phyloP scores from a whole-genome alignment of 1,284 basidiomycete genomes.

The Cryptococcus sp. region DNA sequence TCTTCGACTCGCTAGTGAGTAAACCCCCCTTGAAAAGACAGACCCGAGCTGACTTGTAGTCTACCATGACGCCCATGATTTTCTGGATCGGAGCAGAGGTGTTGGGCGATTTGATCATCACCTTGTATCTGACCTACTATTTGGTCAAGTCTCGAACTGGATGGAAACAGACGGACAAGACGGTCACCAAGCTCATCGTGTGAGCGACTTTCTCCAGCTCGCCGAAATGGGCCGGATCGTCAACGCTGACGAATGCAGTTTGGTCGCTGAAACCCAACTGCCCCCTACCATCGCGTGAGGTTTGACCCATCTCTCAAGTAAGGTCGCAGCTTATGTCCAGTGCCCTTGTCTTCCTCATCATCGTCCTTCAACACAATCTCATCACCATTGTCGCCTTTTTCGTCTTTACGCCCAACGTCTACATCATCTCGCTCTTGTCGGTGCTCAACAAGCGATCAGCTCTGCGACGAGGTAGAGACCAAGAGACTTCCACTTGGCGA shows the following conservation, averaged over 20 bases:
- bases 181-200: slow-evolving; percentile 4
- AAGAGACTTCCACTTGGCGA: background rate
- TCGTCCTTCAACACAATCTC: background rate
- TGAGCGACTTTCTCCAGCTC: background rate
- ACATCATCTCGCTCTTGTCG: background rate
- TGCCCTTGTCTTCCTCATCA: slow-evolving; percentile 1
- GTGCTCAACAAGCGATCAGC: slow-evolving; percentile 5
- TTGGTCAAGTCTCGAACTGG: slow-evolving; percentile 5
- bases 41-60: background rate
- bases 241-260: slow-evolving; percentile 1
- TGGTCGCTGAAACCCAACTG: slow-evolving; percentile 7
- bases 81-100: slow-evolving; percentile 6
- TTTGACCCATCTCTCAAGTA: too few species aligned
- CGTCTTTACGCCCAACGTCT: slow-evolving; percentile 1
- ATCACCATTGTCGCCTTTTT: background rate
- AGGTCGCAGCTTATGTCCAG: too few species aligned
- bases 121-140: background rate
- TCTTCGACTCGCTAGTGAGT: slow-evolving; percentile 1
- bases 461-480: background rate
- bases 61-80: background rate
- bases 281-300: slow-evolving; percentile 6
- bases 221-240: background rate
- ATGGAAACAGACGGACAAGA: slow-evolving; percentile 7
- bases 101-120: slow-evolving; percentile 5
- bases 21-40: background rate